Evolutionary conservation across 2,329 filamentous ascomycete genomes (phyloP), one percentile per base, ranked within the genome.

Genomic region (Aspergillus eucalypticola): DNA sequence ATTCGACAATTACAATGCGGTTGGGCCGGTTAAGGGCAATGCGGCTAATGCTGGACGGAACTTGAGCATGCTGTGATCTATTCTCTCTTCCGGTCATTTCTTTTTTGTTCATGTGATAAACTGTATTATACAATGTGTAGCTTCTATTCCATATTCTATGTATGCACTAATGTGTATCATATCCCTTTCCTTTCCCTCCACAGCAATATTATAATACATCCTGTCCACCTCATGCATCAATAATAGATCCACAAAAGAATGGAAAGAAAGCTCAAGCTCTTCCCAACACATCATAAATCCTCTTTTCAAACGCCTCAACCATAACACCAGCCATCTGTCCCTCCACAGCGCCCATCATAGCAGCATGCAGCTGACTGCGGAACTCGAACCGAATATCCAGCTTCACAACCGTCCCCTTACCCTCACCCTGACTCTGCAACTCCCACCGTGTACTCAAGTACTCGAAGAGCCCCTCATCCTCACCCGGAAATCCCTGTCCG

Each of bases 301-400:
- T 84, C 76, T 86, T 85, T 79, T 97, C 93, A 80, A 99, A 99
- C 1, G 95, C 94, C 75, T 91, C 88, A 66, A 98, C 90, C 92
- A 99, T 96, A 65, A 90, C 83, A 3, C 87, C 88, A 1, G 92
- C 94, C 64, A 97, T 87, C 77, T 91, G 92, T 32, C 91, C 89
- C 65, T 92, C 91, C 23, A 95, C 88, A 35, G 90, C 89, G 39
- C 87, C 84, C 73, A 93, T 95, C 72, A 97, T 81, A 19, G 90
- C 87, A 44, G 88, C 88, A 78, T 97, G 96, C 59, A 96, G 75
- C n/a, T 93, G 91, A 76, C 93, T 98, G 67, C 86, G 83, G 74
- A 99, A 97, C 75, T 89, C 86, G 74, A 93, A 97, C 64, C 88
- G 85, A 67, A 99, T 88, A 59, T 83, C 82, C 67, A 99, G 78